Base-by-base conservation (phyloP, 2,329 filamentous ascomycete genomes). In the Phaeophleospora eucalypticola region DNA sequence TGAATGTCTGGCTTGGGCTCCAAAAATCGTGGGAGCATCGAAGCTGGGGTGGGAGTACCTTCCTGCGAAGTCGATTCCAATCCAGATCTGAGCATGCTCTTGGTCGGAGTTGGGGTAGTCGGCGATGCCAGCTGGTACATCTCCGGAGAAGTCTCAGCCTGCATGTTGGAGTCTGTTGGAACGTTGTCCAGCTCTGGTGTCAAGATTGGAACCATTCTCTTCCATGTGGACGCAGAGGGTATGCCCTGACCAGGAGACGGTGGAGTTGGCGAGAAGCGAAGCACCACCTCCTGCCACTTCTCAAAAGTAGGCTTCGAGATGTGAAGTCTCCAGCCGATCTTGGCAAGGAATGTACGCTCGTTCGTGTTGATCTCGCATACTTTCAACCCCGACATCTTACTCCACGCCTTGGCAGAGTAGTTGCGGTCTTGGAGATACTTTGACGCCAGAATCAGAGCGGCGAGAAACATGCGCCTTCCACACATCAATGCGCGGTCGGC, bases 361-460 rank as follows among this genome's bases (percentile, higher is more conserved):
- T 97, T 97, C 64, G 89, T 86, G 70, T 97, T 97, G 69, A 98
- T 97, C 71, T 98, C 93, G 46, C 81, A 76, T 3, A 89, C 90
- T 65, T 87, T 89, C 47, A 98, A 76, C n/a, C 93, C 93, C 15
- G 93, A 97, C 59, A 98, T 98, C 76, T 95, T 97, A 69, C 91
- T 97, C 93, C 93, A 98, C 35, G 93, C 93, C 46, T 91, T 84
- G 40, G 93, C 89, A 12, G 93, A 97, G 71, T 95, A 98, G 71
- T 97, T 98, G 58, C 91, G 85, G 67, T 98, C 93, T 70, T 98
- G 93, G 38, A 98, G 76, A 66, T 97, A 98, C 74, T 98, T 98
- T 29, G 93, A 97, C 2, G 93, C 93, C 46, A 98, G 77, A 57
- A 98, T 97, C 51, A 98, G 77, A 39, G 91, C 90, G 9, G 93